Conservation (phyloP, 306 rosid genomes). For the Dryas alaskensis region DNA sequence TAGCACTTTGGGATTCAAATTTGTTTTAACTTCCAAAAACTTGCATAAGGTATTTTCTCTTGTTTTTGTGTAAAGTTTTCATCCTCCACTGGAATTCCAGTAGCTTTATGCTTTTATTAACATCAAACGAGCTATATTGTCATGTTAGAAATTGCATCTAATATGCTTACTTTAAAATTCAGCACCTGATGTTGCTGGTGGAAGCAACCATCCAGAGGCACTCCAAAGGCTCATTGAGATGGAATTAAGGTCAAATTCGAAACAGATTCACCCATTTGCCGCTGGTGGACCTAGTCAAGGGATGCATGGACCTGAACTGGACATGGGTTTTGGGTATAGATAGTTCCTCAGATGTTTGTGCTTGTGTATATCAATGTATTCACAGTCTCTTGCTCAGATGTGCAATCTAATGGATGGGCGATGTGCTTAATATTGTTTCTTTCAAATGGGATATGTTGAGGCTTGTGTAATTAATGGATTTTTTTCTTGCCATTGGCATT, state of each 20-base stretch:
- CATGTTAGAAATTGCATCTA: neutral
- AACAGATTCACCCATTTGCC: constrained; percentile 40
- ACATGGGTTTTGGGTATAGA: constrained; percentile 81
- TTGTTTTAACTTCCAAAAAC: neutral
- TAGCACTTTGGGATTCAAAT: neutral
- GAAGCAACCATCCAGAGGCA: constrained; percentile 78
- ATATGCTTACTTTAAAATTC: constrained; percentile 23
- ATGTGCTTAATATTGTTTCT: constrained; percentile 14
- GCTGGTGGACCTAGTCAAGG: constrained; percentile 49
- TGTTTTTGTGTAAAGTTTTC: neutral
- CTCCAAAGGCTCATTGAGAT: constrained; percentile 80
- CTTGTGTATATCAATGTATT: constrained; percentile 47
- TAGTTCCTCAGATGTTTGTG: constrained; percentile 33
- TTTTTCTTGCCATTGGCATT: constrained; percentile 16
- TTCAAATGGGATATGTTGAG: constrained; percentile 23
- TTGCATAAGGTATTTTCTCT: neutral
- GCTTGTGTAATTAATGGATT: constrained; percentile 39
- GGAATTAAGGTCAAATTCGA: constrained; percentile 71
- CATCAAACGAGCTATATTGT: neutral
- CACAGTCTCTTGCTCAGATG: constrained; percentile 27
- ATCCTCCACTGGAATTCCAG: neutral
- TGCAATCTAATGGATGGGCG: constrained; percentile 27
- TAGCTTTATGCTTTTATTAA: neutral
- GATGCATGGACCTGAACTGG: constrained; percentile 67
- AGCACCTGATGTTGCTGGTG: constrained; percentile 62